These are phyloP conservation scores for Boehmeria nivea DNA, from an alignment of 306 rosid genomes.

Conservation along the genomic window DNA sequence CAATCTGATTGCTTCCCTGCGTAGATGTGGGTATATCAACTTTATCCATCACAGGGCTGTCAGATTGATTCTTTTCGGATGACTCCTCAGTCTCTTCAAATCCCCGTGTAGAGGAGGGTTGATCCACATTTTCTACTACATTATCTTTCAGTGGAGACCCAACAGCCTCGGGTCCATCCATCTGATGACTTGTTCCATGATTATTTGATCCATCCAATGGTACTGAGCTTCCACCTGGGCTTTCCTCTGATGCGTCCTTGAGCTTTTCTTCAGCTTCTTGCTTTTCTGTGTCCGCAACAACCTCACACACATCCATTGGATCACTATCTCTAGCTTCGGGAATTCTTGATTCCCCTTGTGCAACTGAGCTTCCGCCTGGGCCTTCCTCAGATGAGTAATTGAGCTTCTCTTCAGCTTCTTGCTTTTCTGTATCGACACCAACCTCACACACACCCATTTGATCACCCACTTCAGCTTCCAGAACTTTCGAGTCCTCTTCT, in stretches of 20 bases:
- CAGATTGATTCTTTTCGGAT: conserved; percentile 1
- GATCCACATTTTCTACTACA: neutral
- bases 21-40: neutral
- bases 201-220: conserved; percentile 13
- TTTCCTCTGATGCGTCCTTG: too few species aligned
- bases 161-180: too few species aligned
- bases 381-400: too few species aligned
- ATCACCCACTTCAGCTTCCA: conserved; percentile 16
- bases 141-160: neutral
- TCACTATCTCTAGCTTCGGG: conserved; percentile 9
- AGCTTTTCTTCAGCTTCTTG: neutral
- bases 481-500: neutral
- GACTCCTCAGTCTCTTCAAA: neutral
- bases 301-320: conserved; percentile 16
- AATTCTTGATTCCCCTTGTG: conserved; percentile 16
- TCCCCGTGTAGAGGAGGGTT: neutral
- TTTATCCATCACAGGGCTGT: conserved; percentile 5
- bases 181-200: conserved; percentile 5
- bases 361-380: conserved; percentile 10
- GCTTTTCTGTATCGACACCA: neutral
- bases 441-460: conserved; percentile 14
- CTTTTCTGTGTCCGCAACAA: neutral
- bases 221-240: conserved; percentile 12
- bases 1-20: neutral
- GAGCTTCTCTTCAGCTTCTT: neutral